Evolutionary conservation across 306 rosid species (phyloP).

Genomic region (Luffa acutangula): DNA sequence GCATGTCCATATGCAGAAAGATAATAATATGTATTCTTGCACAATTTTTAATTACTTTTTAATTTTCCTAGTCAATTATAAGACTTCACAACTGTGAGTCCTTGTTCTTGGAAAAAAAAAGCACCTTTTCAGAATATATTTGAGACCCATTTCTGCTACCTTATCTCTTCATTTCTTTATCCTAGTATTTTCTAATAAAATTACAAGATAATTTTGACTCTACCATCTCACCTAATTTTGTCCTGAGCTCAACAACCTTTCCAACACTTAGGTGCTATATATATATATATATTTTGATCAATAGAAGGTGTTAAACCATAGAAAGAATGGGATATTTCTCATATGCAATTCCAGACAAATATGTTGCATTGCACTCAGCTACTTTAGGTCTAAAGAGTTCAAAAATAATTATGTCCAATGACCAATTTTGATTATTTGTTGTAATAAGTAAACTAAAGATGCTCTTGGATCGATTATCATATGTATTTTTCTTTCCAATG

Average conservation of each 20-base stretch:
- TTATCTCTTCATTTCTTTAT: not conserved
- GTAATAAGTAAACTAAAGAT: too few relatives aligned
- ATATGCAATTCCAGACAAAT: not conserved
- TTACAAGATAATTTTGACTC: too few relatives aligned
- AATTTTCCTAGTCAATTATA: too few relatives aligned
- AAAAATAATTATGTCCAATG: not conserved
- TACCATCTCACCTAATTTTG: not conserved
- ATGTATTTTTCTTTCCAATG: too few relatives aligned
- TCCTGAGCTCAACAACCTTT: not conserved
- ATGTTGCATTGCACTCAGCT: too few relatives aligned
- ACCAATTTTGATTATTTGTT: too few relatives aligned
- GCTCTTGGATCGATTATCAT: too few relatives aligned
- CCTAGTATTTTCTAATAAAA: not conserved
- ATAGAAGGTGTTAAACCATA: too few relatives aligned
- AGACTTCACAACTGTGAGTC: not conserved
- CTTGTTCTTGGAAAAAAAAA: not conserved
- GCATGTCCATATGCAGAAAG: not conserved
- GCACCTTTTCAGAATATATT: not conserved
- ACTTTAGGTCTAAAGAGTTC: not conserved
- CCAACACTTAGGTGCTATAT: not conserved
- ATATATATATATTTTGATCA: too few relatives aligned
- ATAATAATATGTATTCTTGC: not conserved
- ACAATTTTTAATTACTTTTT: not conserved
- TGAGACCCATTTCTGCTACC: not conserved
- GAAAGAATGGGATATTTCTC: not conserved